Percentiles rank a stretch among this genome's conserved stretches.
Evolutionary conservation across 2,329 filamentous ascomycete genomes (phyloP).

Genomic region (Fusarium burgessii): DNA sequence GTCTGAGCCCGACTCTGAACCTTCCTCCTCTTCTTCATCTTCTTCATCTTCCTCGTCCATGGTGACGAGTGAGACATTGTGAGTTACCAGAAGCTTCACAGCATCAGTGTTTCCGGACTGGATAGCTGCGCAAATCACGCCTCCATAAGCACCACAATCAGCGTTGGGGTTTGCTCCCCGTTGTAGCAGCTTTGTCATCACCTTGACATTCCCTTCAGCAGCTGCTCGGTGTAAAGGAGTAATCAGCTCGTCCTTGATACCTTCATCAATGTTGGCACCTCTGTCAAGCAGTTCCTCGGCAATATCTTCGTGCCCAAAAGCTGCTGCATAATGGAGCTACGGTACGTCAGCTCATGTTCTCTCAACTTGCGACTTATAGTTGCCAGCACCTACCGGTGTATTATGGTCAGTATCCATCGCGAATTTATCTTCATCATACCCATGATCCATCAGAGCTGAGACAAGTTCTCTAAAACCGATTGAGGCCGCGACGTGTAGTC

Average conservation of each 20-base stretch:
- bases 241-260: conserved; percentile 46
- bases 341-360: neutral
- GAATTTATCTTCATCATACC: conserved; percentile 52
- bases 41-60: conserved; percentile 29
- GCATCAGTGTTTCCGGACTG: conserved; percentile 56
- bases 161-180: conserved; percentile 55
- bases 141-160: conserved; percentile 42
- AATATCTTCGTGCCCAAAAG: conserved; percentile 14
- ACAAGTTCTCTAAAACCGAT: conserved; percentile 56
- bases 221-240: conserved; percentile 58
- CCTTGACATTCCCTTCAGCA: conserved; percentile 52
- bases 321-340: conserved; percentile 33
- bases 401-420: conserved; percentile 48
- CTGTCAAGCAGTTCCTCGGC: conserved; percentile 29
- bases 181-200: conserved; percentile 55
- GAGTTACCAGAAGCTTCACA: conserved; percentile 55
- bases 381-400: conserved; percentile 50
- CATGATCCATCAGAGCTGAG: conserved; percentile 53
- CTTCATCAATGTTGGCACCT: conserved; percentile 43
- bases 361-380: too few relatives aligned
- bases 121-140: conserved; percentile 57
- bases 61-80: conserved; percentile 52
- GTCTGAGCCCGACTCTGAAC: neutral
- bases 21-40: accelerated
- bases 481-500: conserved; percentile 54